A percentile compares a stretch with the other conserved stretches of the same genome.
These are phyloP conservation scores for Botrytis tulipae DNA, from an alignment of 2,329 filamentous ascomycete genomes.

Conservation along the genomic window DNA sequence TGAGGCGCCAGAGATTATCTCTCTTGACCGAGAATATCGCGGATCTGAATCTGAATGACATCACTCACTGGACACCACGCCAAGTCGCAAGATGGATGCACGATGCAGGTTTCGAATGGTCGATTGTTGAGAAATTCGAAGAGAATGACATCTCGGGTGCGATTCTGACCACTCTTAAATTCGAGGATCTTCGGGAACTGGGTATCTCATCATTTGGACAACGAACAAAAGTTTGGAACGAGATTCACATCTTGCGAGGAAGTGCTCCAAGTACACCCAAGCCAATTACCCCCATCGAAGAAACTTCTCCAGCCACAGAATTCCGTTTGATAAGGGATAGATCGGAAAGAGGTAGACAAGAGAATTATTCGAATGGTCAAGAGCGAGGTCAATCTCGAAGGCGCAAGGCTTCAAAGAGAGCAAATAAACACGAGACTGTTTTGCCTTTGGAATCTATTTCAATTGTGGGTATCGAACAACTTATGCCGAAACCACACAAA, in stretches of 20 bases:
- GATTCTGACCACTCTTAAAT: constrained; percentile 86
- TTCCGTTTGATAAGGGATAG: constrained; percentile 26
- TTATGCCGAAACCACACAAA: constrained; percentile 78
- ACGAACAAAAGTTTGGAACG: constrained; percentile 74
- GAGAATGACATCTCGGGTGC: constrained; percentile 89
- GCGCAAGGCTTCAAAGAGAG: constrained; percentile 33
- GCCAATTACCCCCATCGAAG: constrained; percentile 60
- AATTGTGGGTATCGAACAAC: constrained; percentile 87
- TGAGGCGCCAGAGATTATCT: constrained; percentile 7
- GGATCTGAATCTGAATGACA: constrained; percentile 56
- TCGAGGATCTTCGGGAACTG: constrained; percentile 80
- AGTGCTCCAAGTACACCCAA: constrained; percentile 51
- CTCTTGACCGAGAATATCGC: constrained; percentile 50
- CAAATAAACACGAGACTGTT: constrained; percentile 55
- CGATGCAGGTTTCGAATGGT: constrained; percentile 73
- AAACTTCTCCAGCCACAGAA: constrained; percentile 43
- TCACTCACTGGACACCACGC: constrained; percentile 68
- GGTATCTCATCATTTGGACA: constrained; percentile 80
- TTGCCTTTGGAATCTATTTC: constrained; percentile 81
- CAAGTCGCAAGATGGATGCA: constrained; percentile 87
- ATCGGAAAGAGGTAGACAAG: constrained; percentile 25
- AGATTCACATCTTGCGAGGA: constrained; percentile 68
- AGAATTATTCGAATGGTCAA: constrained; percentile 32
- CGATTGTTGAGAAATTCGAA: constrained; percentile 78
- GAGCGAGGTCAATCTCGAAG: constrained; percentile 28